Percentiles rank a stretch among this genome's conserved stretches.
Conservation (phyloP, 768 basidiomycete species). For the Cyclocybe aegerita region DNA sequence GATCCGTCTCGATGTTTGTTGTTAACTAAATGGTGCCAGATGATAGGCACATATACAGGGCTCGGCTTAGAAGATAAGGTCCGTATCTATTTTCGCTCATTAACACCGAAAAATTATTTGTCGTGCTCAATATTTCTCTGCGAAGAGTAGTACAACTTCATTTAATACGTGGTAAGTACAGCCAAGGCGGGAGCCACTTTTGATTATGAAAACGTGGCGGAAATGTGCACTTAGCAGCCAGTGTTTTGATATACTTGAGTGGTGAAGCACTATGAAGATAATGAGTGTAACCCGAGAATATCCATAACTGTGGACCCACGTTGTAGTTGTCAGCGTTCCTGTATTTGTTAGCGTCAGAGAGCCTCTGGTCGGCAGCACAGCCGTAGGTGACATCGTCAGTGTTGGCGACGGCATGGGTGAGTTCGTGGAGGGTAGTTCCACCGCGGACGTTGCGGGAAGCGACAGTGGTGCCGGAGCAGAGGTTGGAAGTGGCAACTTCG, state of each 20-base stretch:
- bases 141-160: too few relatives aligned
- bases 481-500: slow-evolving; percentile 34
- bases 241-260: slow-evolving; percentile 45
- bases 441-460: slow-evolving; percentile 45
- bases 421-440: slow-evolving; percentile 48
- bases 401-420: slow-evolving; percentile 40
- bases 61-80: too few relatives aligned
- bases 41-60: too few relatives aligned
- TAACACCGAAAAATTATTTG: too few relatives aligned
- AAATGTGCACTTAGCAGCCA: slow-evolving; percentile 24
- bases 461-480: slow-evolving; percentile 44
- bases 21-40: too few relatives aligned
- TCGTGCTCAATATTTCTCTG: too few relatives aligned
- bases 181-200: too few relatives aligned
- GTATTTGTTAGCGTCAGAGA: slow-evolving; percentile 30
- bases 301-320: slow-evolving; percentile 16
- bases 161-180: too few relatives aligned
- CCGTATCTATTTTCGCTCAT: too few relatives aligned
- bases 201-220: too few relatives aligned
- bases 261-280: slow-evolving; percentile 36
- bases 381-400: slow-evolving; percentile 43
- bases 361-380: slow-evolving; percentile 38
- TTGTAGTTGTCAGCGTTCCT: slow-evolving; percentile 50
- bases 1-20: too few relatives aligned
- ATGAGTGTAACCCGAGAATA: not conserved